A percentile compares a stretch with the other conserved stretches of the same genome.
phyloP scores from a whole-genome alignment of 495 filamentous ascomycete genomes.

The Barbatosphaeria neglecta region DNA sequence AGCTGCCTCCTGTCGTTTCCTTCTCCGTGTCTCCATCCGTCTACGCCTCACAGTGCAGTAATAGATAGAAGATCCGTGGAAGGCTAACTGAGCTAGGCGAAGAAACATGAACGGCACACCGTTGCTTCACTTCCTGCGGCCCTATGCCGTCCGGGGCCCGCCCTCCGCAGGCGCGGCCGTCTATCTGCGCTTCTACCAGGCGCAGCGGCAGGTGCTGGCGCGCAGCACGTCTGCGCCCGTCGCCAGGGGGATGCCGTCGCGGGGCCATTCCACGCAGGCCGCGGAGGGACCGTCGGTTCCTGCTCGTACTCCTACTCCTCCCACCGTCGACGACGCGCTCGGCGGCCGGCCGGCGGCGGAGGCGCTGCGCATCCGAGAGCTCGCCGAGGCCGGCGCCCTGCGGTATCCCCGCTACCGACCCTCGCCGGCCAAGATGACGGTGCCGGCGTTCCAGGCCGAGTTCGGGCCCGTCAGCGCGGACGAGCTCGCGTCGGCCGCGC shows the following conservation, averaged over 20 bases:
- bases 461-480: not conserved
- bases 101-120: constrained; percentile 27
- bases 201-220: constrained; percentile 18
- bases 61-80: too few relatives aligned
- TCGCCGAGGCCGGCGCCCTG: constrained; percentile 29
- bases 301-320: not conserved
- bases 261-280: not conserved
- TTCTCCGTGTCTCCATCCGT: not conserved
- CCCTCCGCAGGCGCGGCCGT: constrained; percentile 8
- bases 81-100: not conserved
- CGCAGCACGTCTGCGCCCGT: too few relatives aligned
- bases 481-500: not conserved
- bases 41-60: constrained; percentile 1
- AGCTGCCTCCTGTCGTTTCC: too few relatives aligned
- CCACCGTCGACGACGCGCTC: not conserved
- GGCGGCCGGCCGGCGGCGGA: constrained; percentile 16
- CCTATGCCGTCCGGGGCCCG: constrained; percentile 28
- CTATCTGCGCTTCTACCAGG: constrained; percentile 36
- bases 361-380: constrained; percentile 38
- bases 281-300: not conserved
- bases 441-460: constrained; percentile 4
- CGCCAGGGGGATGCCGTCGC: not conserved
- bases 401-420: constrained; percentile 38
- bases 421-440: constrained; percentile 6
- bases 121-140: constrained; percentile 41